These are phyloP conservation scores for Cladosporium sp. DNA, from an alignment of 2,329 filamentous ascomycete species.

Conservation along the genomic window DNA sequence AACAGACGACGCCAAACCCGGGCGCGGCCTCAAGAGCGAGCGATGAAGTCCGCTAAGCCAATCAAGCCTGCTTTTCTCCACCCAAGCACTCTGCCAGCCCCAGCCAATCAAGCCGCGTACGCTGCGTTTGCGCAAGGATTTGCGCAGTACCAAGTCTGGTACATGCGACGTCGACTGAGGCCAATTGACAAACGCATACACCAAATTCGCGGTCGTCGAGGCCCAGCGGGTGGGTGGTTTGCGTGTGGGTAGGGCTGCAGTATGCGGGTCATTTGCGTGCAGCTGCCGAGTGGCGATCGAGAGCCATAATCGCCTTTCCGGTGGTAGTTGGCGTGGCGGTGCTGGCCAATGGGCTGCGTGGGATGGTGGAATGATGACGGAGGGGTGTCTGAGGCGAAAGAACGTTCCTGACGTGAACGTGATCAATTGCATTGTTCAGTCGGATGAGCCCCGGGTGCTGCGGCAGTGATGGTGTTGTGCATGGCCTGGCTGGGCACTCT, in stretches of 20 bases:
- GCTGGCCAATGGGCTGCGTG: constrained; percentile 5
- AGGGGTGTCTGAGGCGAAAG: constrained; percentile 13
- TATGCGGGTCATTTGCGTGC: constrained; percentile 11
- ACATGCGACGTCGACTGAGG: neutral
- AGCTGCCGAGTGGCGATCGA: constrained; percentile 1
- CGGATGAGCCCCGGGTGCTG: neutral
- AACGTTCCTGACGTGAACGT: neutral
- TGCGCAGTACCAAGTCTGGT: constrained; percentile 5
- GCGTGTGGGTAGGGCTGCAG: constrained; percentile 12
- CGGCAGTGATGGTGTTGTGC: constrained; percentile 10
- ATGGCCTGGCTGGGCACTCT: neutral
- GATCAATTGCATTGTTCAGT: constrained; percentile 5
- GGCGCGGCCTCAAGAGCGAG: neutral
- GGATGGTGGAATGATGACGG: constrained; percentile 1
- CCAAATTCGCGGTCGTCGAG: neutral
- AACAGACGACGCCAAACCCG: neutral
- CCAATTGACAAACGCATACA: constrained; percentile 2
- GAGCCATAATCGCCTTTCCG: no score
- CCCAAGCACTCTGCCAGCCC: no score
- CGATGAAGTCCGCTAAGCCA: constrained; percentile 5
- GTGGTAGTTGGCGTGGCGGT: constrained; percentile 9
- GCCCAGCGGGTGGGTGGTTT: neutral
- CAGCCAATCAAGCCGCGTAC: constrained; percentile 4
- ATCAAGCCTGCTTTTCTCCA: neutral
- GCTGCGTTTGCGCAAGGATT: neutral